Evolutionary conservation across 139 green algal genomes (phyloP), one percentile per base, ranked within the genome.

Genomic region (Chlorella ohadii): DNA sequence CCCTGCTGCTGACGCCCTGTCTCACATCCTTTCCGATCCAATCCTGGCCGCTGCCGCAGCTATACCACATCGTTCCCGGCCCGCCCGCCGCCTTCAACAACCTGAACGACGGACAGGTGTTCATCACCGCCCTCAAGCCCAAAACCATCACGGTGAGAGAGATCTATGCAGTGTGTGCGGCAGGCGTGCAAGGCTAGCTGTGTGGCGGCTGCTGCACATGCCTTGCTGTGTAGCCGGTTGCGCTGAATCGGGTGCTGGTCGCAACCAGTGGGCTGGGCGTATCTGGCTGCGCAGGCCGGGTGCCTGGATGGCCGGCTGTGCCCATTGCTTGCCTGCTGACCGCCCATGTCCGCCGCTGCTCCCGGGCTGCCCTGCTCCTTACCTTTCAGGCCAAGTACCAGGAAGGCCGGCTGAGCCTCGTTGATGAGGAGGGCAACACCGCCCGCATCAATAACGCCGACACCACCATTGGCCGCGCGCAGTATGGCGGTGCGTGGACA

Each of bases 11-110:
- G 61, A 22, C 25, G 7, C 20, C 27, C 61, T 34, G 13, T 12
- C 20, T 5, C 9, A 34, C 61, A 5, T 12, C 6, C 61, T 36
- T 2, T 25, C 11, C n/a, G n/a, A n/a, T n/a, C n/a, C n/a, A n/a
- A n/a, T n/a, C n/a, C n/a, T n/a, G n/a, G n/a, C n/a, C n/a, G n/a
- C n/a, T n/a, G n/a, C n/a, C n/a, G 28, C 72, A 79, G 72, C 31
- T 33, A 33, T 80, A 80, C 74, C 74, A 80, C 74, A 68, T 80
- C 33, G 25, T 80, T 15, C 74, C 74, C 23, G 74, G 74, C 74
- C 74, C 74, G 17, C 74, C 72, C 17, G 74, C 74, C 19, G 55
- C 74, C 9, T 27, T 70, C 33, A 80, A 33, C 34, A 22, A 17
- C 55, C 55, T 80, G 20, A 80, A 80, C 55, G 74, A 80, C 33